Conservation (phyloP, 352 stramenopile species). For the Halophytophthora polymorphica region DNA sequence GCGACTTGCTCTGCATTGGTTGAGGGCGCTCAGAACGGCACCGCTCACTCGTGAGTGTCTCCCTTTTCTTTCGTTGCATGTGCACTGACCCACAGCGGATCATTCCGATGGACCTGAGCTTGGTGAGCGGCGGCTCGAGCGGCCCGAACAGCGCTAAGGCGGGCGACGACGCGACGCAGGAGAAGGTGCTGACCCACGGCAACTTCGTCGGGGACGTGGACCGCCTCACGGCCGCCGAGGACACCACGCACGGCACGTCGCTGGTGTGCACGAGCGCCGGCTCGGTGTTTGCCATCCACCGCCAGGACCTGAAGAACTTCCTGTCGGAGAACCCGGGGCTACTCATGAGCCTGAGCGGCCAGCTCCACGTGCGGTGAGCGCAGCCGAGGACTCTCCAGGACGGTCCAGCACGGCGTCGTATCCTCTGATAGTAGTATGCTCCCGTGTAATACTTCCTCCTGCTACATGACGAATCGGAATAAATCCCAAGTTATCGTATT, state of each 20-base stretch:
- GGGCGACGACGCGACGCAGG: constrained; percentile 20
- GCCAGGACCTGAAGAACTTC: constrained; percentile 68
- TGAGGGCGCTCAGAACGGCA: no score
- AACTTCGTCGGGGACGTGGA: constrained; percentile 72
- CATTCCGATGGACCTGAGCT: constrained; percentile 53
- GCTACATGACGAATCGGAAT: no score
- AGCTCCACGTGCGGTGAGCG: constrained; percentile 42
- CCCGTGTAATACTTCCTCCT: no score
- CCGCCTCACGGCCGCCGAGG: constrained; percentile 51
- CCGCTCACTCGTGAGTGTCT: not conserved
- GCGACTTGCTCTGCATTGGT: not conserved
- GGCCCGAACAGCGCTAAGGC: constrained; percentile 14
- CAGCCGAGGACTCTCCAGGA: no score
- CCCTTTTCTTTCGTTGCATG: constrained; percentile 5
- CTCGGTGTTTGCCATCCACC: constrained; percentile 58
- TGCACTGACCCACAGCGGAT: constrained; percentile 31
- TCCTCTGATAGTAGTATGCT: no score
- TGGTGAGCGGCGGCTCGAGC: constrained; percentile 16
- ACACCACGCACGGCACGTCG: constrained; percentile 53
- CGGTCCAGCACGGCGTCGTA: not conserved
- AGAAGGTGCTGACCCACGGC: constrained; percentile 48
- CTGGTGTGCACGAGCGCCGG: constrained; percentile 54
- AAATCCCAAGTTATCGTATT: no score
- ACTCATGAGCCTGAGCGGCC: constrained; percentile 67
- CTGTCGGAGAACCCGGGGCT: constrained; percentile 73